Percentiles rank a stretch among this genome's conserved stretches.
Conservation (phyloP, 2,329 filamentous ascomycete genomes). For the Colletotrichum chlorophyti region DNA sequence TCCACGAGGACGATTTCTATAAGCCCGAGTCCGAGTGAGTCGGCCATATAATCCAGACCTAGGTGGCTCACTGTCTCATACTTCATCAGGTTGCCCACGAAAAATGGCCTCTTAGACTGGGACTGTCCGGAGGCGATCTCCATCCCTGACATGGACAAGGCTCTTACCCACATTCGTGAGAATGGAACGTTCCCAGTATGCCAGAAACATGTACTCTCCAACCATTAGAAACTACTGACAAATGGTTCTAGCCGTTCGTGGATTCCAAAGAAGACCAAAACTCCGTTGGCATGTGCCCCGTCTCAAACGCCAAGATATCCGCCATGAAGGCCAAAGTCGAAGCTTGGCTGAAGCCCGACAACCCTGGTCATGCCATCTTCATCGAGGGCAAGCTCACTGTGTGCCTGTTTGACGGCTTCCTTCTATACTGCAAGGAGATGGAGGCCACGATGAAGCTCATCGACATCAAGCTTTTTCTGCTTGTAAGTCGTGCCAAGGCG, state of each 20-base stretch:
- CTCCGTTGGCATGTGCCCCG: conserved; percentile 61
- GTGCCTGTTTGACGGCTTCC: conserved; percentile 86
- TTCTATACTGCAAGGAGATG: conserved; percentile 72
- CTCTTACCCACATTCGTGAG: conserved; percentile 73
- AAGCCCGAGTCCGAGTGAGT: conserved; percentile 75
- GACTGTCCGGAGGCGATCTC: conserved; percentile 85
- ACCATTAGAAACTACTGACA: conserved; percentile 31
- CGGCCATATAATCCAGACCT: not conserved
- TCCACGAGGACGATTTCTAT: conserved; percentile 98
- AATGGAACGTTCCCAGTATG: conserved; percentile 71
- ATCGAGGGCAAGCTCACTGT: conserved; percentile 49
- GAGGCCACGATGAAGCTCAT: conserved; percentile 65
- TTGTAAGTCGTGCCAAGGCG: conserved; percentile 69
- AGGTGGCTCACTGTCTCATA: not conserved
- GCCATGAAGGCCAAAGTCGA: conserved; percentile 54
- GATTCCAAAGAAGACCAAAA: conserved; percentile 70
- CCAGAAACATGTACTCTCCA: not conserved
- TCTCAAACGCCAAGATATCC: conserved; percentile 53
- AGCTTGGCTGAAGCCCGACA: conserved; percentile 51
- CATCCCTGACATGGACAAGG: conserved; percentile 69
- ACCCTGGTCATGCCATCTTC: conserved; percentile 49
- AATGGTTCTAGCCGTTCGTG: conserved; percentile 49
- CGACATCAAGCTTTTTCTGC: conserved; percentile 80
- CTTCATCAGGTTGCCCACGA: conserved; percentile 59
- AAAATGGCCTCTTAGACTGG: conserved; percentile 80